Evolutionary conservation across 495 filamentous ascomycete species (phyloP), one percentile per base, ranked within the genome.

Genomic region (Aspergillus heteromorphus): DNA sequence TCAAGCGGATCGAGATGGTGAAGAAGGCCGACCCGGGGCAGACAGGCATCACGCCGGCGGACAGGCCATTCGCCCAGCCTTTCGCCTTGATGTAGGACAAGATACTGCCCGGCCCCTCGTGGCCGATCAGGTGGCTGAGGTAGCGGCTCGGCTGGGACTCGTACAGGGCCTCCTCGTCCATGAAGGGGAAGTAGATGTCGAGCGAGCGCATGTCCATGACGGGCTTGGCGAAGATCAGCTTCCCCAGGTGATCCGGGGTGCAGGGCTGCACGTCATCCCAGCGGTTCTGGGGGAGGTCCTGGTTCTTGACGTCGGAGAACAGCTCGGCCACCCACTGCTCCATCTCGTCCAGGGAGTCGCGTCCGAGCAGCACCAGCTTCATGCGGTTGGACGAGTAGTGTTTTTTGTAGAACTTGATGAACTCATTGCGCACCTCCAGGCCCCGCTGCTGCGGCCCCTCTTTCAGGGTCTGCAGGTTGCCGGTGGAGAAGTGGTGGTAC

Each of bases 101-200:
- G 59, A 99, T 92, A 73, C 93, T 97, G 2, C 93, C 93, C 7
- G 93, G 93, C 0, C 93, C 93, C 69, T 99, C 93, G 57, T 99
- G 95, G 13, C 93, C 93, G 57, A 99, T 92, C 42, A 99, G 70
- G 64, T 99, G 93, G 63, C 87, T 88, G 58, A 96, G 81, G 65
- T 97, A 99, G 31, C 90, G 83, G 59, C 88, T 88, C 11, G 93
- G 93, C 48, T 95, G 91, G 7, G 85, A 81, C 60, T 90, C 84
- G 68, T 85, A 95, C 49, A 92, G 69, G 8, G 83, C 64, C 55
- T 97, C 91, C 68, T 97, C 91, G 64, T 97, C 92, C 43, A 90
- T 73, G 66, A 89, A 97, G 0, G 91, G 88, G 69, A 97, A 97
- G 55, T 79, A 85, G 52, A 99, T 80, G 45, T 92, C 89, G 60